These are phyloP conservation scores for Stemphylium lycopersici DNA, from an alignment of 2,329 filamentous ascomycete species.

Conservation along the genomic window DNA sequence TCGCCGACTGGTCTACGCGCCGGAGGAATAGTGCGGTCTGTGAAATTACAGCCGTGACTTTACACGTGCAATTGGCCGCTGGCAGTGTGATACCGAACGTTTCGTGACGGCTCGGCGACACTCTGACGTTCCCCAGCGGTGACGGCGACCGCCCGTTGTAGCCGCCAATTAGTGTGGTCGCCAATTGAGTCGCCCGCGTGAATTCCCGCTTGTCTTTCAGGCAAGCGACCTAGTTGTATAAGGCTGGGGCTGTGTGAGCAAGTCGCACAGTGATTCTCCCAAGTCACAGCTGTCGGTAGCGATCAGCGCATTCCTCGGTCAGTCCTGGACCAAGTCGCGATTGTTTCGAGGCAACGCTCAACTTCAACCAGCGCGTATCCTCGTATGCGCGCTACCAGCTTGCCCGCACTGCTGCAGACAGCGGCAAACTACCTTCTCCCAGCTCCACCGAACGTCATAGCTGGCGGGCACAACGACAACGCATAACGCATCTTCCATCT, in stretches of 20 bases:
- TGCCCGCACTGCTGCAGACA: conserved; percentile 1
- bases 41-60: conserved; percentile 6
- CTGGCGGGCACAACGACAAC: conserved; percentile 12
- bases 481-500: conserved; percentile 20
- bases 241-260: conserved; percentile 19
- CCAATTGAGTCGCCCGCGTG: conserved; percentile 9
- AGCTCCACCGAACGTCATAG: conserved; percentile 2
- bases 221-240: conserved; percentile 13
- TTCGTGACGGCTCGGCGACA: conserved; percentile 21
- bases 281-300: not conserved
- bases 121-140: conserved; percentile 5
- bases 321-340: not conserved
- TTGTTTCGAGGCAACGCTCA: conserved; percentile 9
- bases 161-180: conserved; percentile 8
- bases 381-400: conserved; percentile 2
- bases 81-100: conserved; percentile 12
- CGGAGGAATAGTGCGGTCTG: conserved; percentile 2
- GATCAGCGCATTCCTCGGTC: conserved; percentile 3
- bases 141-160: conserved; percentile 8
- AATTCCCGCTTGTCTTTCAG: conserved; percentile 3
- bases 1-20: conserved; percentile 17
- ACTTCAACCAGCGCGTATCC: not conserved
- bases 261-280: conserved; percentile 6
- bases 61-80: conserved; percentile 9
- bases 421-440: not conserved